phyloP scores from a whole-genome alignment of 345 rosid genomes.

The Boechera divaricarpa region DNA sequence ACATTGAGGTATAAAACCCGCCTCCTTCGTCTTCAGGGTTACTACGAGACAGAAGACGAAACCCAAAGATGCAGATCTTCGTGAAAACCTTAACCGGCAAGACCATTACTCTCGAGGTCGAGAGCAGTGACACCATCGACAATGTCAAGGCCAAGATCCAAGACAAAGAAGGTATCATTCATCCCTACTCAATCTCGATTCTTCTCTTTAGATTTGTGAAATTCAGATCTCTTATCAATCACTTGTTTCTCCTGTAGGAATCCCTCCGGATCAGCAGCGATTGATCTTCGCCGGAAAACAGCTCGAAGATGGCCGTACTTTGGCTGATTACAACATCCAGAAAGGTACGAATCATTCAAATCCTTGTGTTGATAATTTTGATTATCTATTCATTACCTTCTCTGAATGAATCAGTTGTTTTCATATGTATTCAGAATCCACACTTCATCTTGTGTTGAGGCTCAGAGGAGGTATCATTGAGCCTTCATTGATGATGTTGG shows the following conservation, averaged over 20 bases:
- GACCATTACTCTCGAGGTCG: conserved; percentile 96
- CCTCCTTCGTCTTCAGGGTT: neutral
- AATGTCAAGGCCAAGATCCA: conserved; percentile 94
- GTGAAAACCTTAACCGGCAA: conserved; percentile 94
- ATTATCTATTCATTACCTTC: neutral
- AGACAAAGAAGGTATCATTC: conserved; percentile 74
- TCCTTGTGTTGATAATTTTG: neutral
- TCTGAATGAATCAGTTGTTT: neutral
- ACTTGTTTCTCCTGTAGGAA: conserved; percentile 46
- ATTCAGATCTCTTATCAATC: neutral
- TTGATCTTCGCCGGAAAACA: conserved; percentile 92
- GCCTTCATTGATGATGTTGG: conserved; percentile 94
- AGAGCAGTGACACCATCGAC: conserved; percentile 87
- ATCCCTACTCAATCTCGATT: neutral
- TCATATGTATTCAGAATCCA: conserved; percentile 54
- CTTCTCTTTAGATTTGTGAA: neutral
- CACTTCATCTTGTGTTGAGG: conserved; percentile 87
- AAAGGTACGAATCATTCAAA: conserved; percentile 51
- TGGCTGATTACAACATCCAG: conserved; percentile 91
- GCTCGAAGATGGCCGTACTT: conserved; percentile 92
- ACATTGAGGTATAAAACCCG: neutral
- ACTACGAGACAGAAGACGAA: conserved; percentile 27
- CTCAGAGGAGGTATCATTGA: conserved; percentile 91
- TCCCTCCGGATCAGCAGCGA: conserved; percentile 94
- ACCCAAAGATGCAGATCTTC: conserved; percentile 77